Percentiles rank a stretch among this genome's conserved stretches.
Conservation (phyloP, 257 asterid species). For the Cordia subcordata region DNA sequence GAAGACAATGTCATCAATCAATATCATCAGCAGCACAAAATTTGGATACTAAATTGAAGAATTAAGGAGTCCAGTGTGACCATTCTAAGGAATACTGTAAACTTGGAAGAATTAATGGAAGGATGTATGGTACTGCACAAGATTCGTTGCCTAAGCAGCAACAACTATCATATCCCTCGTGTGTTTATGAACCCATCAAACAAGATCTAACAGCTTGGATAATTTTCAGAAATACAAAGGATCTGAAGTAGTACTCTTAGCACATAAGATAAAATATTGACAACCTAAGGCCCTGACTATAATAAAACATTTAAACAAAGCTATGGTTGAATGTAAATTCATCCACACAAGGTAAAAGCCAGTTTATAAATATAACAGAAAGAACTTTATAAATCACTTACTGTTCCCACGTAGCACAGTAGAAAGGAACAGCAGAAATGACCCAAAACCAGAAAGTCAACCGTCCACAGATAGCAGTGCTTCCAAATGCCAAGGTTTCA, state of each 20-base stretch:
- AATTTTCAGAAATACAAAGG: too few species aligned
- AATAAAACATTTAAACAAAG: too few species aligned
- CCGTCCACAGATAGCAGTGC: conserved; percentile 84
- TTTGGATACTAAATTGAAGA: not conserved
- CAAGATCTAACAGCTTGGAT: too few species aligned
- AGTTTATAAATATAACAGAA: conserved; percentile 6
- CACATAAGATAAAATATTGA: too few species aligned
- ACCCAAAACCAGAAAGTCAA: conserved; percentile 83
- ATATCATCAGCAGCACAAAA: not conserved
- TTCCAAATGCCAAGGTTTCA: conserved; percentile 85
- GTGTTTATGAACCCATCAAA: not conserved
- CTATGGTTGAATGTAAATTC: conserved; percentile 18
- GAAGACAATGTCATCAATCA: not conserved
- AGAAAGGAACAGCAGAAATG: conserved; percentile 83
- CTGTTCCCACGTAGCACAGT: conserved; percentile 91
- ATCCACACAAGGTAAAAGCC: too few species aligned
- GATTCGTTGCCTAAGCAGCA: not conserved
- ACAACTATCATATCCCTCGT: not conserved
- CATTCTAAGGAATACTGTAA: not conserved
- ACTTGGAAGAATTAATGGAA: not conserved
- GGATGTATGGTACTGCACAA: not conserved
- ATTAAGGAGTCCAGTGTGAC: not conserved
- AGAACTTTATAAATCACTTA: conserved; percentile 24
- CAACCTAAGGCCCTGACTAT: too few species aligned
- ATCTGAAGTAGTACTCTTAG: too few species aligned